Percentiles rank a stretch among this genome's conserved stretches.
phyloP scores from a whole-genome alignment of 495 filamentous ascomycete species.

The Polyplosphaeria fusca region DNA sequence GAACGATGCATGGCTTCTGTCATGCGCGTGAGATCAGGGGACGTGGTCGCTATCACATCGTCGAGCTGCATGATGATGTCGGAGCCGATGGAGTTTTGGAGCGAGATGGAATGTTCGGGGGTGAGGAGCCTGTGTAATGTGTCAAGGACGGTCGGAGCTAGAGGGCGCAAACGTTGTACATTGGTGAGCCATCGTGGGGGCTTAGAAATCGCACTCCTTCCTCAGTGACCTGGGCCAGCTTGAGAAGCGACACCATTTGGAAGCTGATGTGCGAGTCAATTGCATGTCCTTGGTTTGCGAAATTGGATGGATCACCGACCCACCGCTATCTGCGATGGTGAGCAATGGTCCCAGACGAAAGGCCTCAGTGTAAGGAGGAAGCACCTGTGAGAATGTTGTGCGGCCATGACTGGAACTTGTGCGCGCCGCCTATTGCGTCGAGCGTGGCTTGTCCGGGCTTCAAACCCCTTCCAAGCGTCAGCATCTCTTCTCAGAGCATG shows the following conservation, averaged over 20 bases:
- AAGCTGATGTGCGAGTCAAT: constrained; percentile 59
- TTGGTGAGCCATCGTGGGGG: constrained; percentile 92
- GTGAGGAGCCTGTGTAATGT: constrained; percentile 66
- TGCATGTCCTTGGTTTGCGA: constrained; percentile 4
- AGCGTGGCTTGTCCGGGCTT: constrained; percentile 89
- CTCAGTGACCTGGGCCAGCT: constrained; percentile 89
- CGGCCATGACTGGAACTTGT: constrained; percentile 91
- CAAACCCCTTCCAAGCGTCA: constrained; percentile 53
- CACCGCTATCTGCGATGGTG: constrained; percentile 72
- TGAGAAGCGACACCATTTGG: constrained; percentile 97
- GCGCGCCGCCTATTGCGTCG: constrained; percentile 83
- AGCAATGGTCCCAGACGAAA: constrained; percentile 5
- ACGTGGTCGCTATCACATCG: constrained; percentile 94
- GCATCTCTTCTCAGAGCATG: not conserved
- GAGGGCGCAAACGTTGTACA: constrained; percentile 48
- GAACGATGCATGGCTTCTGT: constrained; percentile 92
- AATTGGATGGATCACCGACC: constrained; percentile 56
- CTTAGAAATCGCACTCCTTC: constrained; percentile 92
- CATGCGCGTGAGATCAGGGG: constrained; percentile 81
- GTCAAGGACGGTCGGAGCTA: not conserved
- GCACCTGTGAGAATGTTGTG: constrained; percentile 80
- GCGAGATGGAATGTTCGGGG: constrained; percentile 91
- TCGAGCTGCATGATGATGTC: constrained; percentile 99
- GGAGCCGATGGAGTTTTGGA: constrained; percentile 95
- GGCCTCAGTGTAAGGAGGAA: not conserved